phyloP scores from a whole-genome alignment of 805 yeast genomes.

The Wickerhamomyces alni region DNA sequence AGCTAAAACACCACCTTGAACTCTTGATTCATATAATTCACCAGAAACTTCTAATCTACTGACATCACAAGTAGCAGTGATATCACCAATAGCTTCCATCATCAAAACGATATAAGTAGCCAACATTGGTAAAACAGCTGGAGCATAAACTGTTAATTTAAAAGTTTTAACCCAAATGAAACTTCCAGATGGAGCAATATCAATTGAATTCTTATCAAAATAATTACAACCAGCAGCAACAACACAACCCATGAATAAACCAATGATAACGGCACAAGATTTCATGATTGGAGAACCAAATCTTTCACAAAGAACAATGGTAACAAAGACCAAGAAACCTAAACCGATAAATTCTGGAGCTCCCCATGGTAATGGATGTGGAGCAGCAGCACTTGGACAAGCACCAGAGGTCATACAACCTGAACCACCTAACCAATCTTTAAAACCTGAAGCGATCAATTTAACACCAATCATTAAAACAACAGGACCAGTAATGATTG shows the following conservation, averaged over 20 bases:
- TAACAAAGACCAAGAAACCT: slow-evolving; percentile 74
- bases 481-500: slow-evolving; percentile 90
- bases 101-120: slow-evolving; percentile 77
- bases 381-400: slow-evolving; percentile 47
- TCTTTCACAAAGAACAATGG: slow-evolving; percentile 72
- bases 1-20: slow-evolving; percentile 90
- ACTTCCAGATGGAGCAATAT: slow-evolving; percentile 72
- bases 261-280: slow-evolving; percentile 86
- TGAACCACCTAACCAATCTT: slow-evolving; percentile 87
- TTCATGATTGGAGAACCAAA: slow-evolving; percentile 95
- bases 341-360: slow-evolving; percentile 82
- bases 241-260: slow-evolving; percentile 81
- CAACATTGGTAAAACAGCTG: slow-evolving; percentile 77
- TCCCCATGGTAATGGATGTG: slow-evolving; percentile 67
- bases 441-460: slow-evolving; percentile 65
- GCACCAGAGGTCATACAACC: slow-evolving; percentile 41
- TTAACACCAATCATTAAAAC: slow-evolving; percentile 76
- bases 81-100: slow-evolving; percentile 95
- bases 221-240: slow-evolving; percentile 90
- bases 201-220: slow-evolving; percentile 52
- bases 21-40: slow-evolving; percentile 69
- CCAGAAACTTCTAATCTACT: slow-evolving; percentile 84
- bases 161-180: slow-evolving; percentile 88
- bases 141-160: slow-evolving; percentile 70
- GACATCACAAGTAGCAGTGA: slow-evolving; percentile 91